Base-by-base conservation (phyloP, 2,329 filamentous ascomycete genomes). In the Didymella glomerata region DNA sequence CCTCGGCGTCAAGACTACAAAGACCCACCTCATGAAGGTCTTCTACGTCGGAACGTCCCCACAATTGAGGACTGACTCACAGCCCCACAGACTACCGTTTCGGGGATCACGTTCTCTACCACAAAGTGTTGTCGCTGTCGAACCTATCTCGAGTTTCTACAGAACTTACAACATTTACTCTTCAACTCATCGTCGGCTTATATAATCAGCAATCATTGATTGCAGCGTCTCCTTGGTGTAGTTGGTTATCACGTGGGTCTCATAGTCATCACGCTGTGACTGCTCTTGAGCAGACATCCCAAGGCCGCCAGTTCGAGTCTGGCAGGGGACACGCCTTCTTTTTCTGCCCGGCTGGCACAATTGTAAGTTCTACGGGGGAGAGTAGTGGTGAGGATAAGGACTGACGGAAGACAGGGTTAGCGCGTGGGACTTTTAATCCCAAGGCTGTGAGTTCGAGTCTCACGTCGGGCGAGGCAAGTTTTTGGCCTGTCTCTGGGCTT, bases 211-310 rank as follows among this genome's bases (percentile, higher is more conserved):
- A 44, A 60, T 36, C 27, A 18, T 45, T 24, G 27, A 50, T n/a
- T 28, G n/a, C 28, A 42, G 41, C 16, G 69, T 71, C 66, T 73
- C 70, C 64, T 74, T 73, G 69, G 72, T 74, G 71, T 74, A 74
- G 72, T 72, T 63, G 71, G 70, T 74, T 73, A 73, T 74, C 70
- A 74, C 70, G 72, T 74, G 62, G 72, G 72, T 74, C 72, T 74
- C 72, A 74, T 73, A 73, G 32, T 52, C 47, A 24, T 48, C 58
- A 59, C 25, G 42, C 59, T 73, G 67, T 74, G 72, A 74, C 70
- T 74, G 60, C 63, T 71, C 57, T 24, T 41, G 18, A 48, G 66
- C 54, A 65, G 71, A 68, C 40, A 74, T 74, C 71, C 71, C 62
- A 74, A 74, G 71, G 70, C 63, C 71, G 67, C 71, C 70, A 74